A percentile compares a stretch with the other conserved stretches of the same genome.
phyloP scores from a whole-genome alignment of 768 basidiomycete species.

The Grammothele lineata region DNA sequence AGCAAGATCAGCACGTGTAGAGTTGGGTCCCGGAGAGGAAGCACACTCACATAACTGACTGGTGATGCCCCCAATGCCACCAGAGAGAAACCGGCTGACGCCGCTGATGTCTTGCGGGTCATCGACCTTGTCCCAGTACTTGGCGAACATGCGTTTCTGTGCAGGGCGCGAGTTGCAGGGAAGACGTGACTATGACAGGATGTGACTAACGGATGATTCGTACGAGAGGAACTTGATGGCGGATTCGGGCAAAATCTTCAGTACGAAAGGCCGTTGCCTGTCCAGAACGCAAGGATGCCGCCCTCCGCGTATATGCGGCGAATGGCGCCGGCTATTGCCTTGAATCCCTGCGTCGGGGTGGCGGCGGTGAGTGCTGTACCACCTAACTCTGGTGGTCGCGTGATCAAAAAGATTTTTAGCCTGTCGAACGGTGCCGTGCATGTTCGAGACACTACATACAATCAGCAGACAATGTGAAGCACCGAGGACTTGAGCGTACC shows the following conservation, averaged over 20 bases:
- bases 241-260: conserved; percentile 96
- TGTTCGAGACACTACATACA: conserved; percentile 76
- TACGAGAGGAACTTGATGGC: conserved; percentile 98
- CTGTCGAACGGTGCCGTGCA: conserved; percentile 98
- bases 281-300: conserved; percentile 91
- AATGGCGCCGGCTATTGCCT: conserved; percentile 68
- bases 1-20: conserved; percentile 7
- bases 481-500: conserved; percentile 53
- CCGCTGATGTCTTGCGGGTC: conserved; percentile 88
- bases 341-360: conserved; percentile 48
- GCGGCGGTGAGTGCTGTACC: conserved; percentile 42
- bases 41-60: conserved; percentile 75
- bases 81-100: conserved; percentile 88
- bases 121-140: conserved; percentile 86
- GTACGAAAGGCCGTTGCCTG: conserved; percentile 91
- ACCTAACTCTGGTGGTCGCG: conserved; percentile 71
- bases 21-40: neutral
- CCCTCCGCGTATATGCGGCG: conserved; percentile 85
- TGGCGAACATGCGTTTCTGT: conserved; percentile 92
- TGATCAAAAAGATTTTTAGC: conserved; percentile 94
- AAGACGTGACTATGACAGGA: conserved; percentile 3
- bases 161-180: neutral
- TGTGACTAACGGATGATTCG: conserved; percentile 74
- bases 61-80: conserved; percentile 92
- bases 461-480: neutral